Conservation (phyloP, 2,329 filamentous ascomycete genomes). For the Arthrinium phaeospermum region DNA sequence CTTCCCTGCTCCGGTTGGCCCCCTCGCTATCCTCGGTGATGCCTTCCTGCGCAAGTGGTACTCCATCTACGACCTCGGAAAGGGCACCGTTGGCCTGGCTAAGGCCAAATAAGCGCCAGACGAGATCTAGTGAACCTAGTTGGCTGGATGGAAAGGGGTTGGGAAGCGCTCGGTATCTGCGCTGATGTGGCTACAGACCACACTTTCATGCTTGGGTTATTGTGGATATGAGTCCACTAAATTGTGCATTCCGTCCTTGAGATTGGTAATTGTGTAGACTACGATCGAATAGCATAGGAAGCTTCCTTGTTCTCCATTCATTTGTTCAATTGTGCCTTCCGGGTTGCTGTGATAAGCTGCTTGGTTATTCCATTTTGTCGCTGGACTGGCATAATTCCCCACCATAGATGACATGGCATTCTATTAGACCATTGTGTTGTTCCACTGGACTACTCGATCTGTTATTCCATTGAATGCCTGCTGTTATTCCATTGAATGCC, state of each 20-base stretch:
- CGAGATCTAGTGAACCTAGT: neutral
- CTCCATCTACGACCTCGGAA: constrained; percentile 94
- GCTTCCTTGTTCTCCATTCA: neutral
- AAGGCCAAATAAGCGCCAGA: constrained; percentile 66
- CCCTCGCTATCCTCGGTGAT: constrained; percentile 93
- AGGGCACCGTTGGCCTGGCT: constrained; percentile 86
- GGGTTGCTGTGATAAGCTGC: too few relatives aligned
- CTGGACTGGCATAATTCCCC: too few relatives aligned
- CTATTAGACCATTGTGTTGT: too few relatives aligned
- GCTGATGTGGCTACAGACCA: neutral
- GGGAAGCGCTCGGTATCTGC: neutral
- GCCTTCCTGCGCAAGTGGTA: constrained; percentile 86
- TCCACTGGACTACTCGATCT: too few relatives aligned
- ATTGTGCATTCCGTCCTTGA: neutral
- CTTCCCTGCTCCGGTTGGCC: constrained; percentile 84
- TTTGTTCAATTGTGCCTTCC: too few relatives aligned
- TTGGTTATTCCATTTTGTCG: too few relatives aligned
- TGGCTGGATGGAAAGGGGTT: neutral
- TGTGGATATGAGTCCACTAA: neutral
- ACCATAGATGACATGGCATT: too few relatives aligned
- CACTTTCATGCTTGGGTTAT: neutral
- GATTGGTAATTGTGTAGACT: neutral
- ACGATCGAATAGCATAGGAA: neutral
- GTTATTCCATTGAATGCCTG: too few relatives aligned
- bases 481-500: too few relatives aligned